Base-by-base conservation (phyloP, 768 basidiomycete genomes). In the Russula emetica region DNA sequence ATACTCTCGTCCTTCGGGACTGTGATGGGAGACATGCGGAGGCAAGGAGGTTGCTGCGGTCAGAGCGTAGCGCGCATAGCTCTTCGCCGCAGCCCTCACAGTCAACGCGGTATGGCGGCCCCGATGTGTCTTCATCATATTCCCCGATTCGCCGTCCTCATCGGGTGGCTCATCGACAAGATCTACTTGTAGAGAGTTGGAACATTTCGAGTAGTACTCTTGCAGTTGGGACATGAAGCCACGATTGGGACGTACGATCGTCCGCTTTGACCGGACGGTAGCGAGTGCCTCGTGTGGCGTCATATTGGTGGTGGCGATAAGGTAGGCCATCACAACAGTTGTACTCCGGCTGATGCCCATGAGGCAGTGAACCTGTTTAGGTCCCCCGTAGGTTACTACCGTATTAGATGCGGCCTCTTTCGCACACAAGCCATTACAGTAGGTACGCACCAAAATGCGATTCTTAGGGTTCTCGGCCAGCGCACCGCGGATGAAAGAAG, bases 331-430 rank as follows among this genome's bases (percentile, higher is more conserved):
- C 4, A 91, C 84, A 30, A 90, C 81, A 5, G 87, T 90, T 0
- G 90, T 81, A 49, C 87, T 88, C 26, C 90, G 81, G 69, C 87
- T 88, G 62, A 90, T 80, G 47, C 90, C 90, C 73, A 85, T 83
- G 45, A 84, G 73, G 71, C 90, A 92, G 72, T 92, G 90, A 14
- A 92, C 87, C 88, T 90, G 30, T 34, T 53, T n/a, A 20, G 16
- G 20, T 50, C 16, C 14, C 14, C 13, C 49, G 30, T 53, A n/a
- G 4, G 51, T 51, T 26, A 8, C n/a, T 26, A 16, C 30, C 7
- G 9, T 18, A 5, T 32, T 11, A 53, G 18, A 22, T 18, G 54
- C 3, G 42, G 42, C 9, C n/a, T 9, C 44, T 45, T 22, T 45
- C 34, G 9, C 44, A 22, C 44, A 45, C 26, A 18, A 13, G 49